Percentiles rank a stretch among this genome's conserved stretches.
Conservation (phyloP, 2,329 filamentous ascomycete genomes). For the Colletotrichum lindemuthianum region DNA sequence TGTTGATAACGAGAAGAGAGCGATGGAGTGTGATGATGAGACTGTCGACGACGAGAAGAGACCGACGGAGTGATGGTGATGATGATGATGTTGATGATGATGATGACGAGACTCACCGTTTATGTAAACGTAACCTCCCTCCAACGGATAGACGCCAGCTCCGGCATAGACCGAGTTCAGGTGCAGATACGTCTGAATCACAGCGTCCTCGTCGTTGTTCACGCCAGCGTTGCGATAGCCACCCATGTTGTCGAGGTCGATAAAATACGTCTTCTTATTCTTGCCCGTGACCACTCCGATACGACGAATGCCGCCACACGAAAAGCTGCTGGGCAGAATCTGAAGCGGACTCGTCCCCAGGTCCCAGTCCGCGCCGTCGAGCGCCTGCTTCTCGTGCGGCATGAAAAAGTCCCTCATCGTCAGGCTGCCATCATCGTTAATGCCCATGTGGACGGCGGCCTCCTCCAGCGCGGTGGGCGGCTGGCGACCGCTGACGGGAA, state of each 20-base stretch:
- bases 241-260: constrained; percentile 53
- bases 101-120: constrained; percentile 40
- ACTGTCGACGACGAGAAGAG: no score
- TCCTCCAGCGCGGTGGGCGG: constrained; percentile 56
- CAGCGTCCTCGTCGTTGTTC: constrained; percentile 48
- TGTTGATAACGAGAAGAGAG: no score
- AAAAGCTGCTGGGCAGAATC: constrained; percentile 54
- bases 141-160: constrained; percentile 58
- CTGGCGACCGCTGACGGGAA: constrained; percentile 50
- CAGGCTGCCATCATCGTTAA: constrained; percentile 53
- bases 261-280: constrained; percentile 59
- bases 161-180: constrained; percentile 58
- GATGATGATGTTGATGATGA: no score
- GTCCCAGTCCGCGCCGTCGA: constrained; percentile 62
- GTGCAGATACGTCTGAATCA: constrained; percentile 56
- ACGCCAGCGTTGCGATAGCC: constrained; percentile 49
- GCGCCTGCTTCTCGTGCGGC: constrained; percentile 60
- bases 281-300: constrained; percentile 63
- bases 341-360: constrained; percentile 59
- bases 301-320: constrained; percentile 53
- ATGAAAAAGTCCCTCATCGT: constrained; percentile 63
- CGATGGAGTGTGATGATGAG: no score
- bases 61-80: no score
- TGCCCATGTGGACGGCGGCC: constrained; percentile 55
- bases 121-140: constrained; percentile 61